Percentiles rank a stretch among this genome's conserved stretches.
Evolutionary conservation across 176 grass and related monocot genomes (phyloP).

Genomic region (Elaeis guineensis): DNA sequence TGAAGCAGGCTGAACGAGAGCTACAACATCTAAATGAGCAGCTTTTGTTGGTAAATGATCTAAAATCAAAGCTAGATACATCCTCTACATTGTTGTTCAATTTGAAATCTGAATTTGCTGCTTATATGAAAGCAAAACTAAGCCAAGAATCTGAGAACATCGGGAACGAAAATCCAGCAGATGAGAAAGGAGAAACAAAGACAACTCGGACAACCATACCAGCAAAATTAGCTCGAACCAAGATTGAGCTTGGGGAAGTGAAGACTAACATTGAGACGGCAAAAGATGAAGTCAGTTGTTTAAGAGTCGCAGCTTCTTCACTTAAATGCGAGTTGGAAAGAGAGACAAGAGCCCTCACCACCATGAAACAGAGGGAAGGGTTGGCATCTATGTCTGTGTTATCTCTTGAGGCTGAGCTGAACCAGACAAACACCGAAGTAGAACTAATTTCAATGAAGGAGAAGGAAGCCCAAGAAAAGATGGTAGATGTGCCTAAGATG

Average conservation of each 20-base stretch:
- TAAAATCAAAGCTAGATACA: not conserved
- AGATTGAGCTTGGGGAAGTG: conserved; percentile 53
- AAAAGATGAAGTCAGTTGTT: conserved; percentile 44
- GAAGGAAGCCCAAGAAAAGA: conserved; percentile 20
- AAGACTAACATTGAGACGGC: conserved; percentile 41
- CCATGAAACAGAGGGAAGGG: conserved; percentile 41
- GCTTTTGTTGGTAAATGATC: not conserved
- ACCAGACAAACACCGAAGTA: conserved; percentile 24
- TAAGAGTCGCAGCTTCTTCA: conserved; percentile 45
- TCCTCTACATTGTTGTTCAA: not conserved
- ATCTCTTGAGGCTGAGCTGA: conserved; percentile 50
- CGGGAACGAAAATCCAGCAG: not conserved
- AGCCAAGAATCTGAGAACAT: not conserved
- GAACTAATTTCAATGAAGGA: conserved; percentile 24
- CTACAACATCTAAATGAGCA: not conserved
- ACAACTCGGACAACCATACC: not conserved
- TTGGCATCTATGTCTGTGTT: conserved; percentile 18
- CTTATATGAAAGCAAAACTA: not conserved
- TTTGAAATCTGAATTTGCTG: not conserved
- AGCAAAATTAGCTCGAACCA: conserved; percentile 11
- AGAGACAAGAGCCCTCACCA: conserved; percentile 28
- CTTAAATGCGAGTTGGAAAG: conserved; percentile 48
- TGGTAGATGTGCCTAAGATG: conserved; percentile 30
- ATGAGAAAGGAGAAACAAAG: not conserved
- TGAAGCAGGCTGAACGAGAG: not conserved